These are phyloP conservation scores for Zygosaccharomyces pseudorouxii DNA, from an alignment of 805 yeast genomes.

Conservation along the genomic window DNA sequence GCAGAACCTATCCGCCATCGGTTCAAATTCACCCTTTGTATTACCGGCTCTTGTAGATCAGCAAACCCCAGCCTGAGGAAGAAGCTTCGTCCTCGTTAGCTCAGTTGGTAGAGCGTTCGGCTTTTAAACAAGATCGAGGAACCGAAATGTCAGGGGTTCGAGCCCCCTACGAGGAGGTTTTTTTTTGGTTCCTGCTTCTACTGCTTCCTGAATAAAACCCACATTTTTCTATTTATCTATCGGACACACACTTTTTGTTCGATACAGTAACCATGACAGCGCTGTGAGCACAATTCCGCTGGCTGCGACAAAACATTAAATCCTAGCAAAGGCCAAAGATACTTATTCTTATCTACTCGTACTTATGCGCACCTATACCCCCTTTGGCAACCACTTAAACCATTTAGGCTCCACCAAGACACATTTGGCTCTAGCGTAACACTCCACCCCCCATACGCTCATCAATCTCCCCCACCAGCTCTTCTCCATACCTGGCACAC, in stretches of 20 bases:
- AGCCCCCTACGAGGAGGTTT: constrained; percentile 46
- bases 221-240: too few species aligned
- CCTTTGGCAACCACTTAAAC: constrained; percentile 49
- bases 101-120: constrained; percentile 71
- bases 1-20: too few species aligned
- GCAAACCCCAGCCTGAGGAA: too few species aligned
- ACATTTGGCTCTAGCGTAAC: constrained; percentile 61
- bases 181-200: background rate
- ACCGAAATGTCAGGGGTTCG: constrained; percentile 50
- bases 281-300: too few species aligned
- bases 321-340: too few species aligned
- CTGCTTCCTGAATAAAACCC: too few species aligned
- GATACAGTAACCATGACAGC: too few species aligned
- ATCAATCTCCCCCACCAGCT: constrained; percentile 1
- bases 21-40: too few species aligned
- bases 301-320: too few species aligned
- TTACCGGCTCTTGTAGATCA: too few species aligned
- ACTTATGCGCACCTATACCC: background rate
- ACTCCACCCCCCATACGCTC: constrained; percentile 26
- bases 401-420: constrained; percentile 82
- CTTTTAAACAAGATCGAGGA: constrained; percentile 42
- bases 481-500: constrained; percentile 17
- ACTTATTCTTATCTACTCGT: too few species aligned
- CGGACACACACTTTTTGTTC: too few species aligned
- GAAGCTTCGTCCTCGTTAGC: constrained; percentile 47